Base-by-base conservation (phyloP, 805 yeast genomes). In the Priceomyces melissophilus region DNA sequence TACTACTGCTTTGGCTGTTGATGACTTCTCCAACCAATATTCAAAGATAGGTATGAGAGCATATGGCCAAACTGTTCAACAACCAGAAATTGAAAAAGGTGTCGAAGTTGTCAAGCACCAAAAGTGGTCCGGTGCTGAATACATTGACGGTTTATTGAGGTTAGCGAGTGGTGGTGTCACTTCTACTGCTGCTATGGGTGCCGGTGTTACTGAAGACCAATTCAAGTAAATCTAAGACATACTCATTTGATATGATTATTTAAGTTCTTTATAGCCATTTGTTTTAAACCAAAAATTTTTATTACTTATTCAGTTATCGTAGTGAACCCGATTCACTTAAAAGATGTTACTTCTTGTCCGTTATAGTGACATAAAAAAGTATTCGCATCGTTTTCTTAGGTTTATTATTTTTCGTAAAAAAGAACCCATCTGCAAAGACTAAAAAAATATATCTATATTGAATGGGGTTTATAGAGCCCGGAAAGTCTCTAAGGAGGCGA, bases 51-150 rank as follows among this genome's bases (percentile, higher is more conserved):
- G 97, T 52, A 91, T 91, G 98, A 84, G 83, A 69, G 97, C 97
- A 6, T 91, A 91, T 63, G 98, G 96, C 42, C 84, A 82, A 61
- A 73, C 73, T 49, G 83, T 91, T 46, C 98, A 91, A 72, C 79
- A 82, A 47, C 84, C 81, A 45, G 98, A 91, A 74, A 86, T 90
- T 63, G 87, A 83, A 55, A 74, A 73, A 45, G 90, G 87, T 50
- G 96, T 90, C 50, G 98, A 91, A 67, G 96, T 91, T 44, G 95
- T 91, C 49, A 91, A 89, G 76, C 98, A 91, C 68, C 98, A 91
- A 69, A 88, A 90, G 67, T 91, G 98, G 98, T 88, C 96, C 32
- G 98, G 98, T 61, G 98, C 98, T 25, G 96, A 87, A 69, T 90
- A 88, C 73, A 84, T 91, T 59, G 98, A 91, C 67, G 83, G 87